Conservation (phyloP, 495 filamentous ascomycete genomes). For the Aspergillus nanangensis region DNA sequence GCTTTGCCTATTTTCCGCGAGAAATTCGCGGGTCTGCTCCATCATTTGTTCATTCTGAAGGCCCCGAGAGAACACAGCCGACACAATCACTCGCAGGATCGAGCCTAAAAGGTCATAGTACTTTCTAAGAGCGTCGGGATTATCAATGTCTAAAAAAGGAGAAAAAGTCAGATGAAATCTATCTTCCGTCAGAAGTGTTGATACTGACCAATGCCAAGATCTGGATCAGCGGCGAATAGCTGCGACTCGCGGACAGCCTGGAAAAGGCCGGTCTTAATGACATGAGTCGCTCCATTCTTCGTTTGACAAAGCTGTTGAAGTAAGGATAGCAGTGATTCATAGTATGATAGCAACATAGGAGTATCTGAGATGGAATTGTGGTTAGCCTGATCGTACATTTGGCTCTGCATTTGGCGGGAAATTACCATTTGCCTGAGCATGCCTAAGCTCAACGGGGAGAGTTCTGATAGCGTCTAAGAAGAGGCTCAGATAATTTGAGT, state of each 20-base stretch:
- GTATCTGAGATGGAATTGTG: constrained; percentile 37
- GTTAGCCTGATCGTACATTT: constrained; percentile 11
- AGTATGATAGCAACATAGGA: constrained; percentile 54
- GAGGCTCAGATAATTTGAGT: constrained; percentile 84
- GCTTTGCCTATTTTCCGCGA: constrained; percentile 71
- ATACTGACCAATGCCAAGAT: constrained; percentile 73
- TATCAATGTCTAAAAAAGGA: constrained; percentile 52
- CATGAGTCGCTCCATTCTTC: constrained; percentile 68
- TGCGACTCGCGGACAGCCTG: constrained; percentile 69
- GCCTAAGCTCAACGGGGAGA: constrained; percentile 60
- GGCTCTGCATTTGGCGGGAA: constrained; percentile 2
- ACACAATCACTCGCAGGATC: constrained; percentile 76
- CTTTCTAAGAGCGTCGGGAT: constrained; percentile 64
- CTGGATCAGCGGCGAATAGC: constrained; percentile 87
- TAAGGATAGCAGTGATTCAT: constrained; percentile 72
- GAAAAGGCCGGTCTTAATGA: constrained; percentile 89
- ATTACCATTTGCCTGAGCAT: constrained; percentile 48
- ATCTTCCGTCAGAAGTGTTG: background rate
- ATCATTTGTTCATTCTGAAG: constrained; percentile 73
- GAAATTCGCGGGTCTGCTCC: constrained; percentile 68
- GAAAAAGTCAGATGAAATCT: constrained; percentile 4
- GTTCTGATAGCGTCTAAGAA: constrained; percentile 78
- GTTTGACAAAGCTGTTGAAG: constrained; percentile 82
- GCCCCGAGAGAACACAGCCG: constrained; percentile 72
- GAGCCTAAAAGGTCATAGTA: constrained; percentile 81